Evolutionary conservation across 148 eudicot species (phyloP), one percentile per base, ranked within the genome.

Genomic region (Dianthus caryophyllus): DNA sequence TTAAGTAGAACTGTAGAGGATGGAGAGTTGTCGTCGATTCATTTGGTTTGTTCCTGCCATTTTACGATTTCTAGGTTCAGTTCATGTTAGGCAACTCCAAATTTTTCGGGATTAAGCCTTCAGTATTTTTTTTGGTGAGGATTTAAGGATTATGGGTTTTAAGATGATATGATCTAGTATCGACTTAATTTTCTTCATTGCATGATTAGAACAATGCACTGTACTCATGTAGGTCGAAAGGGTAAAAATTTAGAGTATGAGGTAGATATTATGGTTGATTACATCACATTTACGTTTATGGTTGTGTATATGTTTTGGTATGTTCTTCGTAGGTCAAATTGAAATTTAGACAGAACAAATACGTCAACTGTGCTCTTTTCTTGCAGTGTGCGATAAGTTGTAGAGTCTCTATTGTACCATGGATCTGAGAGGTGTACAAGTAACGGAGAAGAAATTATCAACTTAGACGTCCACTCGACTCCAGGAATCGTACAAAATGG

Each of bases 401-500:
- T 13, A 26, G 11, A 33, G 26, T 6, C 49, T 47, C 14, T 31
- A 6, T 48, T 36, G 25, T 47, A 2, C 50, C 9, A 12, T 41
- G 67, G 61, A n/a, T 41, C 52, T 59, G 26, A 39, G 25, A 24
- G 64, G 27, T 16, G 46, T 65, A 27, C 61, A 1, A 36, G 47
- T 57, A 36, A 12, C 44, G 30, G 31, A 31, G 20, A 53, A 1
- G 15, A 13, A 48, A 6, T 31, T 38, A 59, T 67, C 61, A 58
- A 27, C 17, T 27, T 21, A 22, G 14, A 74, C 22, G 52, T 39
- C 44, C 38, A 20, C 1, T 27, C 20, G 8, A 44, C 31, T 56
- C 27, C 22, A 2, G 20, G 17, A 52, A 30, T 61, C 53, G n/a
- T 3, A 8, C 43, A 67, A 46, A 67, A 89, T 89, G 96, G 96